Conservation (phyloP, 1,284 basidiomycete species). For the Sanghuangporus weigelae region DNA sequence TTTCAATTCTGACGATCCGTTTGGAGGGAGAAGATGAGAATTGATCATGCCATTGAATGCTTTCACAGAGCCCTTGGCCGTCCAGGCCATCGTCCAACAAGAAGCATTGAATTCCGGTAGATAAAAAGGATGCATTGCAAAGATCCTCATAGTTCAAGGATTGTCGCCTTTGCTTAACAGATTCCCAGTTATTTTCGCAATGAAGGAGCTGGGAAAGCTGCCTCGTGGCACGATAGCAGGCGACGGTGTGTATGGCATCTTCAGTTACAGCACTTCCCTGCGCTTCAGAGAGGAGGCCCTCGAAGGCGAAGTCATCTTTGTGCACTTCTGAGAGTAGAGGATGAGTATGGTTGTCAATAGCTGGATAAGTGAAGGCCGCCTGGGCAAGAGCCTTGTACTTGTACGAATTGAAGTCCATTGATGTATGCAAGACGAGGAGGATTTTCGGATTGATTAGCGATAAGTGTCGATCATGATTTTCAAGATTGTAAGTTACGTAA, state of each 20-base stretch:
- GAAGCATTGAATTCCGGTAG: constrained; percentile 54
- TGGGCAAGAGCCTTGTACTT: not conserved
- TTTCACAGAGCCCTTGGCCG: constrained; percentile 43
- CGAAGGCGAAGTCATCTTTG: constrained; percentile 46
- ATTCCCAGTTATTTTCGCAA: constrained; percentile 45
- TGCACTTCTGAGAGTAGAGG: constrained; percentile 49
- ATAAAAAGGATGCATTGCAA: constrained; percentile 48
- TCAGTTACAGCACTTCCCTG: constrained; percentile 40
- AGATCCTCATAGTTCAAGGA: constrained; percentile 46
- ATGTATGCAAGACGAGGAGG: not conserved
- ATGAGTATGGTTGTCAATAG: constrained; percentile 74
- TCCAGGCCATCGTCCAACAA: constrained; percentile 68
- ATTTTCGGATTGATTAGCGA: not conserved
- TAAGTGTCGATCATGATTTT: not conserved
- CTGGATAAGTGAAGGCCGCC: constrained; percentile 35
- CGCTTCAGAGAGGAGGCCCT: constrained; percentile 63
- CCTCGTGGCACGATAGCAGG: constrained; percentile 49
- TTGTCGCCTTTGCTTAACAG: constrained; percentile 43
- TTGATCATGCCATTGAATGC: constrained; percentile 54
- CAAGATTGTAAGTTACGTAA: not conserved
- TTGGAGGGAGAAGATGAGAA: constrained; percentile 47
- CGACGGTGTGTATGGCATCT: constrained; percentile 53
- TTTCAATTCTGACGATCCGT: constrained; percentile 62
- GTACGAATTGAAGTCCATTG: not conserved
- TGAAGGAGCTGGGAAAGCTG: constrained; percentile 48